Evolutionary conservation across 768 basidiomycete species (phyloP).

Genomic region (Botryobasidium botryosum): DNA sequence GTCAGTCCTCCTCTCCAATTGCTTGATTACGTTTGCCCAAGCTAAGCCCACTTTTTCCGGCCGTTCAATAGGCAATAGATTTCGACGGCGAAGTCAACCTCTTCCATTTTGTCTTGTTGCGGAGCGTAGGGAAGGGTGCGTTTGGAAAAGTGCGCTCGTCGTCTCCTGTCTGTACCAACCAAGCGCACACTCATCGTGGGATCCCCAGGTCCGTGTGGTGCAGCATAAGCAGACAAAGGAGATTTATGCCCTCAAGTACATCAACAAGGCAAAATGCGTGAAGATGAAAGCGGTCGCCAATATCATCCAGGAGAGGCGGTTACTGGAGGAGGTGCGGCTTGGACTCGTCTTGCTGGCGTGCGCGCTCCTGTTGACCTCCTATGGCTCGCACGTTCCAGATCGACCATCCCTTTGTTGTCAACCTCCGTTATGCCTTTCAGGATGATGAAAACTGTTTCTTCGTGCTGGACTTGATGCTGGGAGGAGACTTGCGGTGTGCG

Average conservation of each 20-base stretch:
- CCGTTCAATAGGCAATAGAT: slow-evolving; percentile 44
- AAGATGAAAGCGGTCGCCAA: slow-evolving; percentile 84
- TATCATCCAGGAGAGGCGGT: slow-evolving; percentile 80
- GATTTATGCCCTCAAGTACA: slow-evolving; percentile 92
- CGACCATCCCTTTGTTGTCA: slow-evolving; percentile 90
- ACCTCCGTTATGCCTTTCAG: slow-evolving; percentile 90
- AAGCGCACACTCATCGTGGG: background rate
- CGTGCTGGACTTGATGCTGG: slow-evolving; percentile 92
- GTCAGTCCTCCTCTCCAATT: slow-evolving; percentile 14
- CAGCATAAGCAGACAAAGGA: slow-evolving; percentile 89
- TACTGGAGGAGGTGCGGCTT: slow-evolving; percentile 69
- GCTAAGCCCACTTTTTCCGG: background rate
- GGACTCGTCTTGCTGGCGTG: slow-evolving; percentile 3
- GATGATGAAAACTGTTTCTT: slow-evolving; percentile 99
- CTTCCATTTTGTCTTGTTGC: slow-evolving; percentile 91
- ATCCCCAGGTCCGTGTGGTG: slow-evolving; percentile 77
- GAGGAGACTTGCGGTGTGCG: slow-evolving; percentile 86
- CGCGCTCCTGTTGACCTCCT: slow-evolving; percentile 1
- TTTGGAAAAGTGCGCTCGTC: slow-evolving; percentile 76
- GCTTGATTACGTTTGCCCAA: background rate
- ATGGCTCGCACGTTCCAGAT: slow-evolving; percentile 34
- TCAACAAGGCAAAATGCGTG: slow-evolving; percentile 88
- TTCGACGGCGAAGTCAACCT: slow-evolving; percentile 77
- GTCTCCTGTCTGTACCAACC: background rate
- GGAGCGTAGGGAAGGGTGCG: slow-evolving; percentile 91